Evolutionary conservation across 371 early-diverging fungal genomes (phyloP), one percentile per base, ranked within the genome.

Genomic region (Actinomortierella wolfii): DNA sequence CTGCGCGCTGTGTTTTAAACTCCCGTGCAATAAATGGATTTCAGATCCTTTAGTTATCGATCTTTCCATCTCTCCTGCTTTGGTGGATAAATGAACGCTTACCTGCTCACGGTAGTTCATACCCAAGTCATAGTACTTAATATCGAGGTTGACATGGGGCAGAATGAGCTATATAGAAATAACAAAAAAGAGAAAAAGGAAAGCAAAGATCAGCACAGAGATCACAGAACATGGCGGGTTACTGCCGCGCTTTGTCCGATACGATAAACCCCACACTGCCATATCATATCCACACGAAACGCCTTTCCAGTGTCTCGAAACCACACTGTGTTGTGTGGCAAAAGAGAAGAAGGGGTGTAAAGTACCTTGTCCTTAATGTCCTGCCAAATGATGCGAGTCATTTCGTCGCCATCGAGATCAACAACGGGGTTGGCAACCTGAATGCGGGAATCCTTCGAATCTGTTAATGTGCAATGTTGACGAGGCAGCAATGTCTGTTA

Each of bases 311-410:
- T n/a, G n/a, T n/a, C n/a, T n/a, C n/a, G n/a, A n/a, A n/a, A n/a
- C n/a, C n/a, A n/a, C n/a, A n/a, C n/a, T n/a, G n/a, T n/a, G n/a
- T n/a, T n/a, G n/a, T 47, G 11, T 47, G 18, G 21, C 47, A 47
- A 18, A 24, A 15, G 8, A 9, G 3, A 8, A 18, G 21, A 11
- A 21, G 47, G 11, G 34, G 17, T 21, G 34, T 18, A 28, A 42
- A 42, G 7, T 64, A 84, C 82, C 67, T 94, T 89, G 64, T 95
- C 94, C 81, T 95, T 95, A 76, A 96, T 97, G 80, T 85, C 87
- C 63, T 87, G 81, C 96, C 96, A 96, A 71, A 97, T 94, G 79
- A 97, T 95, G 59, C 97, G 86, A 28, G 97, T 96, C 97, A 97
- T 97, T 85, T 97, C 97, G 80, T 97, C 97, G 63, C 97, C 97